phyloP scores from a whole-genome alignment of 805 yeast genomes.

The Kurtzmaniella cleridarum region DNA sequence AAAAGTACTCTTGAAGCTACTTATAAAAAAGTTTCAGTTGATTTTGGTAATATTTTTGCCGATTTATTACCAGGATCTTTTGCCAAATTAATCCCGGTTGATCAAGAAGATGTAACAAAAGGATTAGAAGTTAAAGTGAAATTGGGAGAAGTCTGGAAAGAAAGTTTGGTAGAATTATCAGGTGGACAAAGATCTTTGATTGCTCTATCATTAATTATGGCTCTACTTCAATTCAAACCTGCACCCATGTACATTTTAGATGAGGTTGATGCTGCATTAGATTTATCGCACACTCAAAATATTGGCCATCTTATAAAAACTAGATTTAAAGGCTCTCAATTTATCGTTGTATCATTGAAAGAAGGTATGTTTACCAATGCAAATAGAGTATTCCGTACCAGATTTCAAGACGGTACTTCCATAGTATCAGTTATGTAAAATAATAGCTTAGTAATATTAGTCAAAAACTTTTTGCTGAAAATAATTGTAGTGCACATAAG shows the following conservation, averaged over 20 bases:
- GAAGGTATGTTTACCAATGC: constrained; percentile 99
- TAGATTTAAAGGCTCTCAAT: constrained; percentile 90
- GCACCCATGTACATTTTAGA: constrained; percentile 98
- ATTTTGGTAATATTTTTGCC: constrained; percentile 85
- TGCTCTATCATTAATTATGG: constrained; percentile 88
- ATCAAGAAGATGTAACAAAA: constrained; percentile 75
- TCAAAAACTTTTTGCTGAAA: too few species aligned
- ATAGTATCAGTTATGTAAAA: constrained; percentile 68
- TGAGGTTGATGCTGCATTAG: constrained; percentile 98
- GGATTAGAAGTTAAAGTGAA: constrained; percentile 90
- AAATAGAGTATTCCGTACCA: constrained; percentile 84
- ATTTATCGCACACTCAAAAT: constrained; percentile 93
- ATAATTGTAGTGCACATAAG: not conserved
- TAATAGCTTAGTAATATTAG: too few species aligned
- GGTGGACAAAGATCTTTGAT: constrained; percentile 97
- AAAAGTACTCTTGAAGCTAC: constrained; percentile 76
- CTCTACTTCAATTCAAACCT: constrained; percentile 88
- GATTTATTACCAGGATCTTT: constrained; percentile 85
- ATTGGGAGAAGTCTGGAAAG: constrained; percentile 92
- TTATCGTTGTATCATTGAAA: constrained; percentile 91
- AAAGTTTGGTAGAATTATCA: constrained; percentile 86
- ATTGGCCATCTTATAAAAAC: constrained; percentile 96
- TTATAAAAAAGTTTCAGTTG: constrained; percentile 79
- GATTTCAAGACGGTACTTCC: constrained; percentile 96
- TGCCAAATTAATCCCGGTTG: constrained; percentile 81